phyloP scores from a whole-genome alignment of 2,329 filamentous ascomycete species.

The Talaromyces sp. region DNA sequence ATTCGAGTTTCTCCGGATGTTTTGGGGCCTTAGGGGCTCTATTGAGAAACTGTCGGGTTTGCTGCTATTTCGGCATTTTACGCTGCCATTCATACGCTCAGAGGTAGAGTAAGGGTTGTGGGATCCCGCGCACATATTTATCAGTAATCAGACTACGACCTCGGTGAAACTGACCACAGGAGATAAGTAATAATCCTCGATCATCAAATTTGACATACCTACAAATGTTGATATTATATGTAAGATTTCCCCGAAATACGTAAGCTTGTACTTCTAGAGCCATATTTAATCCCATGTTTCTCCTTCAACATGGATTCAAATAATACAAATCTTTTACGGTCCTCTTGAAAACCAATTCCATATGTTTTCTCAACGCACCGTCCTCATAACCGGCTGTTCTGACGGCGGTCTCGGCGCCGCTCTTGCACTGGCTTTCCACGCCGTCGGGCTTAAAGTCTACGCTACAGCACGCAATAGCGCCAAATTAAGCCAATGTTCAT shows the following conservation, averaged over 20 bases:
- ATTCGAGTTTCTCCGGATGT: neutral
- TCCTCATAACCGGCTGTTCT: conserved; percentile 7
- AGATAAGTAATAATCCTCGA: neutral
- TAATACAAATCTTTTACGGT: too few species aligned
- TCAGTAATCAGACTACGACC: neutral
- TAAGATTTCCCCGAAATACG: too few species aligned
- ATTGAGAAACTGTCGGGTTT: neutral
- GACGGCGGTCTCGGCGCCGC: neutral
- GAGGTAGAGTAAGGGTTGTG: neutral
- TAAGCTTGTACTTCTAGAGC: too few species aligned
- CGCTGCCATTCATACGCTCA: neutral
- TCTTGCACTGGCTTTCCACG: conserved; percentile 1
- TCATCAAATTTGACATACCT: neutral
- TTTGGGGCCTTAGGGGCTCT: neutral
- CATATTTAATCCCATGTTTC: too few species aligned
- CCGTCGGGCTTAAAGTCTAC: neutral
- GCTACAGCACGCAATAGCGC: neutral
- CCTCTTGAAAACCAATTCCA: too few species aligned
- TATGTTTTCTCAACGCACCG: conserved; percentile 1
- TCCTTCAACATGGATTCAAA: too few species aligned
- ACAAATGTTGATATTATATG: neutral
- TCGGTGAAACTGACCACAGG: neutral
- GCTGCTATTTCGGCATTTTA: neutral
- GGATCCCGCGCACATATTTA: neutral
- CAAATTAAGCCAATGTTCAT: neutral